Evolutionary conservation across 2,329 filamentous ascomycete genomes (phyloP).

Genomic region (Xylaria sp.): DNA sequence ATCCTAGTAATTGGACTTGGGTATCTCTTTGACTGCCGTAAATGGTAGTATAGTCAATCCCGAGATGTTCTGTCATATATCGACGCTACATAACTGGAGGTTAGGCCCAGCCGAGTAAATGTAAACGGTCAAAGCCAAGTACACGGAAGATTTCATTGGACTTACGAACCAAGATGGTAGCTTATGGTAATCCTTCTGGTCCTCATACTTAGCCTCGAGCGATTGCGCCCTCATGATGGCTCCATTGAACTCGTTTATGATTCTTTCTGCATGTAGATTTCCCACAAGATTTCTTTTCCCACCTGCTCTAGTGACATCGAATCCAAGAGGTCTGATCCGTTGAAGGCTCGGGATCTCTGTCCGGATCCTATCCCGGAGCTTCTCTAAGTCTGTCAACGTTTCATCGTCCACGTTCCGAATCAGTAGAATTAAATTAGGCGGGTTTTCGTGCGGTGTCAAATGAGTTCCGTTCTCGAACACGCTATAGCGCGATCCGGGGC

Average conservation of each 20-base stretch:
- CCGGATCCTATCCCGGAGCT: background rate
- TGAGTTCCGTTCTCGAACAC: background rate
- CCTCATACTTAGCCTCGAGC: background rate
- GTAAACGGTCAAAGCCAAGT: background rate
- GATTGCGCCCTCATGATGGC: background rate
- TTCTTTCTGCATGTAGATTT: background rate
- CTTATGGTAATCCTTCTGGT: background rate
- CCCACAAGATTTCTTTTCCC: background rate
- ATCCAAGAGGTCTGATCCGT: background rate
- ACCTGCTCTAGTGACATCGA: background rate
- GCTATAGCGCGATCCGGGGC: background rate
- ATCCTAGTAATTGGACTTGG: background rate
- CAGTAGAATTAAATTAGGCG: background rate
- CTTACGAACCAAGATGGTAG: background rate
- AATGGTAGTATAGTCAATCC: background rate
- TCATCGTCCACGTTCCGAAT: background rate
- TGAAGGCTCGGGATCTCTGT: background rate
- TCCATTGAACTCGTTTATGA: background rate
- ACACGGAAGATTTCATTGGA: background rate
- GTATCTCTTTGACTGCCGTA: background rate
- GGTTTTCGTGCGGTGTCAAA: too few species aligned
- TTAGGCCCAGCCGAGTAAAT: background rate
- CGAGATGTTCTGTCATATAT: background rate
- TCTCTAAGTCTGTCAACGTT: background rate
- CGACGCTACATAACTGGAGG: background rate